phyloP scores from a whole-genome alignment of 306 rosid genomes.

The Comarum palustre region DNA sequence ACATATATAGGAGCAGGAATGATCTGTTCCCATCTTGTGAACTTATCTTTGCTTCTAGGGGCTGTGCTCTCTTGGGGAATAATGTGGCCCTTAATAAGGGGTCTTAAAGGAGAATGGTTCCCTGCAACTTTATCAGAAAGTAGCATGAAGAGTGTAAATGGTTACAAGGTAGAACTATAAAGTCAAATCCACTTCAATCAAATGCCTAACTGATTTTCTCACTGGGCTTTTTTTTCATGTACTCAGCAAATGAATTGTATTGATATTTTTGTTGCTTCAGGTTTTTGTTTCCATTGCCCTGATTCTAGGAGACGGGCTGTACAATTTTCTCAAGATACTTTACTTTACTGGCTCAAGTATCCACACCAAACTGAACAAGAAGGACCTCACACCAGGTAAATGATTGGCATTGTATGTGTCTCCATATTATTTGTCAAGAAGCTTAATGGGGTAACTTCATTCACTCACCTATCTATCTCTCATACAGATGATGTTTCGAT shows the following conservation, averaged over 20 bases:
- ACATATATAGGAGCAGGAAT: slow-evolving; percentile 98
- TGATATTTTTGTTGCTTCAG: slow-evolving; percentile 40
- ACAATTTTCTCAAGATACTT: slow-evolving; percentile 82
- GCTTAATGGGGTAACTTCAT: slow-evolving; percentile 14
- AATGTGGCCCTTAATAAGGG: slow-evolving; percentile 90
- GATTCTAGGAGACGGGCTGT: slow-evolving; percentile 94
- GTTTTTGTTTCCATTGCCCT: slow-evolving; percentile 85
- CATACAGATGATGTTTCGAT: slow-evolving; percentile 39
- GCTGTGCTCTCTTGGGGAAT: slow-evolving; percentile 94
- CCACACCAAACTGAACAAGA: slow-evolving; percentile 42
- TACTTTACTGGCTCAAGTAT: slow-evolving; percentile 58
- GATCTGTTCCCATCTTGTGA: slow-evolving; percentile 95
- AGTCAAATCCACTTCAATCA: slow-evolving; percentile 2
- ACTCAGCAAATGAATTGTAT: slow-evolving; percentile 19
- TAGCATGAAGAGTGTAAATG: slow-evolving; percentile 91
- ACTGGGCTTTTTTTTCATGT: slow-evolving; percentile 10
- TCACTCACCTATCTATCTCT: slow-evolving; percentile 20
- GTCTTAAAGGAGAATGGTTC: slow-evolving; percentile 91
- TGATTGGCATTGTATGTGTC: not conserved
- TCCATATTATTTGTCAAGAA: slow-evolving; percentile 4
- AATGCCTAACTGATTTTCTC: slow-evolving; percentile 1
- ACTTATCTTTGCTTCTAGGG: slow-evolving; percentile 85
- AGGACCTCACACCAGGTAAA: slow-evolving; percentile 51
- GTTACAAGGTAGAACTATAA: slow-evolving; percentile 67
- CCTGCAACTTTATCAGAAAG: slow-evolving; percentile 68